Evolutionary conservation across 768 basidiomycete genomes (phyloP).

Genomic region (Lanmaoa pseudosensibilis): DNA sequence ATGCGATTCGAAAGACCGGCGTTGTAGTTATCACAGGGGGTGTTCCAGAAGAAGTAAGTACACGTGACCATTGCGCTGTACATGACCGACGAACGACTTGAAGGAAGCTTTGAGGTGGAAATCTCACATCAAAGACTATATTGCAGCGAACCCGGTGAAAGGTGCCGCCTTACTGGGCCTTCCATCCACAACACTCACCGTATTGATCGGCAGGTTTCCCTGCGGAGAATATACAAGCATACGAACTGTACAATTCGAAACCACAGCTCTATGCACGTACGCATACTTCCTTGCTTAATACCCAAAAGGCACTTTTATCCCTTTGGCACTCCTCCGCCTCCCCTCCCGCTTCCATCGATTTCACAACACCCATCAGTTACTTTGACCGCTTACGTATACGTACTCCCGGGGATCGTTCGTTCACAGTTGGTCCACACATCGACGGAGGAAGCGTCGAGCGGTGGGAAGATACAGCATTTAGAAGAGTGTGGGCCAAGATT

Average conservation of each 20-base stretch:
- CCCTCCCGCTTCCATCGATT: slow-evolving; percentile 41
- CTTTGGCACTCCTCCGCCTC: slow-evolving; percentile 54
- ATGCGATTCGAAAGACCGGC: slow-evolving; percentile 51
- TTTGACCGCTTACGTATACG: slow-evolving; percentile 76
- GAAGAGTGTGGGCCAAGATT: slow-evolving; percentile 44
- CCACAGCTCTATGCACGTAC: slow-evolving; percentile 67
- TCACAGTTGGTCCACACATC: slow-evolving; percentile 63
- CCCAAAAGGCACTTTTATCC: slow-evolving; percentile 56
- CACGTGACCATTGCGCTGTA: slow-evolving; percentile 7
- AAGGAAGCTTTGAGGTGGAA: slow-evolving; percentile 67
- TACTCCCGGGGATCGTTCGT: slow-evolving; percentile 65
- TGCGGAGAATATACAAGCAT: slow-evolving; percentile 64
- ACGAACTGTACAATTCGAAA: slow-evolving; percentile 69
- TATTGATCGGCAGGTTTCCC: slow-evolving; percentile 54
- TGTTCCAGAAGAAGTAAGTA: slow-evolving; percentile 49
- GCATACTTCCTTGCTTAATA: slow-evolving; percentile 55
- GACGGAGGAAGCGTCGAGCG: slow-evolving; percentile 56
- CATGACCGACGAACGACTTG: not conserved
- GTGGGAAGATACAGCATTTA: slow-evolving; percentile 51
- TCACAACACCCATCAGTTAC: slow-evolving; percentile 67
- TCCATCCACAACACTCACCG: not conserved
- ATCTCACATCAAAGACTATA: slow-evolving; percentile 51
- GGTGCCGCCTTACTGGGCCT: slow-evolving; percentile 33
- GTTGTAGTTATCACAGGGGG: slow-evolving; percentile 58
- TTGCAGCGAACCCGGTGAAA: slow-evolving; percentile 52